phyloP scores from a whole-genome alignment of 306 rosid genomes.

The Macrotyloma uniflorum region DNA sequence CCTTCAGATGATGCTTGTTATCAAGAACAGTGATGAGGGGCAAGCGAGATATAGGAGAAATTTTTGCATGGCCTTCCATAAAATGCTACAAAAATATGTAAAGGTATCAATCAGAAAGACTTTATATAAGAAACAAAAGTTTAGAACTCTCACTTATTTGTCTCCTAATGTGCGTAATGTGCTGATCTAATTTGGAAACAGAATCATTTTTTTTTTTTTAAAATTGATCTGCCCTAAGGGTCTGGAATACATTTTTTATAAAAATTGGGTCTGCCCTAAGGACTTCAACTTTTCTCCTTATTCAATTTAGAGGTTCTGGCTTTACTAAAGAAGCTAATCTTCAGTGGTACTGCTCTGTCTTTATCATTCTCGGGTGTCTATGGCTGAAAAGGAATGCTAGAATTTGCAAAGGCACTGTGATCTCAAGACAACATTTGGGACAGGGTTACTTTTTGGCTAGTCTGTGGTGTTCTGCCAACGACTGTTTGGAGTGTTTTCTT shows the following conservation, averaged over 20 bases:
- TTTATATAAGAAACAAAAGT: neutral
- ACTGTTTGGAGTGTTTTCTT: neutral
- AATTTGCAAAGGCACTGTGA: neutral
- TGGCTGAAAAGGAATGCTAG: constrained; percentile 8
- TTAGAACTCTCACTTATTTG: constrained; percentile 10
- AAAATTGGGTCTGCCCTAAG: neutral
- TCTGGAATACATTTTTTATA: constrained; percentile 4
- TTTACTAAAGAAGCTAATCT: constrained; percentile 20
- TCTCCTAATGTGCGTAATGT: neutral
- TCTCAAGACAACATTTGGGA: constrained; percentile 18
- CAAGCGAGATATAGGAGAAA: constrained; percentile 87
- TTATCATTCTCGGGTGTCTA: neutral
- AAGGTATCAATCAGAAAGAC: constrained; percentile 20
- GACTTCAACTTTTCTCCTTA: neutral
- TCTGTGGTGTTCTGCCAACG: neutral
- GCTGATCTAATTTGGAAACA: constrained; percentile 4
- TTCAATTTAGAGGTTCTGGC: neutral
- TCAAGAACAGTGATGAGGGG: constrained; percentile 87
- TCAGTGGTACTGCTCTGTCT: neutral
- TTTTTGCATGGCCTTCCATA: constrained; percentile 96
- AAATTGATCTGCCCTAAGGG: neutral
- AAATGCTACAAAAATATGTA: constrained; percentile 72
- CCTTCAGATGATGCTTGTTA: constrained; percentile 82
- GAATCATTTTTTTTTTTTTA: neutral
- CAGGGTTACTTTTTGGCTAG: neutral